Evolutionary conservation across 2,329 filamentous ascomycete genomes (phyloP).

Genomic region (Calonectria honghensis): DNA sequence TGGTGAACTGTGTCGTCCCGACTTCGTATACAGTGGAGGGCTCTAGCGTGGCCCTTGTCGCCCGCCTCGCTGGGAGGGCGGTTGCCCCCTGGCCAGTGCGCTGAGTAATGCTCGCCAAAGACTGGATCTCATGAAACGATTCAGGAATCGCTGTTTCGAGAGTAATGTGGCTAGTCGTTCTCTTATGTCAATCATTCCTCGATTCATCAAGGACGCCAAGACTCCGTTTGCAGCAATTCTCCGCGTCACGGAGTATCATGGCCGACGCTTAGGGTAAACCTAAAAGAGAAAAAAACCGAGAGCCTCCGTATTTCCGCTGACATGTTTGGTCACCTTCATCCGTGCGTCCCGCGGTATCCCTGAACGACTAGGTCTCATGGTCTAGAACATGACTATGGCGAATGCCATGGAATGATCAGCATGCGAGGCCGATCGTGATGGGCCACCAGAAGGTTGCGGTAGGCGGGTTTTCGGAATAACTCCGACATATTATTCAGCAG

Average conservation of each 20-base stretch:
- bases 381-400: not conserved
- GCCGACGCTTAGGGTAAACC: not conserved
- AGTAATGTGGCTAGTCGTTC: not conserved
- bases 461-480: not conserved
- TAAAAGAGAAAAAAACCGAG: not conserved
- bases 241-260: not conserved
- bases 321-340: not conserved
- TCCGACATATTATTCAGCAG: not conserved
- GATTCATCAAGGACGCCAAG: conserved; percentile 1
- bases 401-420: conserved; percentile 2
- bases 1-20: not conserved
- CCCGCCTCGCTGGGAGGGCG: not conserved
- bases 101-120: not conserved
- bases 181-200: not conserved
- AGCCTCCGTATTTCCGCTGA: not conserved
- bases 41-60: not conserved
- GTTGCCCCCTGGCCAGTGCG: not conserved
- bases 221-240: not conserved
- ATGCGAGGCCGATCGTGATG: conserved; percentile 13
- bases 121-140: not conserved
- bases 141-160: not conserved
- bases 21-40: conserved; percentile 17
- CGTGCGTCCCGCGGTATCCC: conserved; percentile 12
- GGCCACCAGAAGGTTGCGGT: not conserved
- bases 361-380: not conserved